phyloP scores from a whole-genome alignment of 192 early-diverging fungal genomes.

The Linnemannia exigua region DNA sequence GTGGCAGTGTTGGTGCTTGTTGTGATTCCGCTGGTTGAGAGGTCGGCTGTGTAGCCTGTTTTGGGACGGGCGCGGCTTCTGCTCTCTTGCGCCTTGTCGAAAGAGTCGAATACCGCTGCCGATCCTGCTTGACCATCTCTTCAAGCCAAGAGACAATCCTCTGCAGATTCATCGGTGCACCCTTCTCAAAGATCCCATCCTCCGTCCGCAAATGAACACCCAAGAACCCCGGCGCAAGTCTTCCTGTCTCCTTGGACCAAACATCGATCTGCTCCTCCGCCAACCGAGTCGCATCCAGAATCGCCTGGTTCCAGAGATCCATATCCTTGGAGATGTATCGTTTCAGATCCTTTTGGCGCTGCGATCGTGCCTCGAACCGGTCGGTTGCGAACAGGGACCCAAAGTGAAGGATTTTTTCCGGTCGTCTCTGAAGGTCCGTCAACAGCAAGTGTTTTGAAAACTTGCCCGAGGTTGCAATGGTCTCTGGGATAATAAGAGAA shows the following conservation, averaged over 20 bases:
- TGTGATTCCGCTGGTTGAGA: not conserved
- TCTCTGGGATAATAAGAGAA: not conserved
- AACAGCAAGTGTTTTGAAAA: constrained; percentile 23
- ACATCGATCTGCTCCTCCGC: constrained; percentile 40
- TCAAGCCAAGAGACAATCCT: constrained; percentile 34
- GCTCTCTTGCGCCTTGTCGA: not conserved
- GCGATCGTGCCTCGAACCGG: constrained; percentile 36
- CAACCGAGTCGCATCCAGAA: constrained; percentile 38
- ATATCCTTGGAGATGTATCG: constrained; percentile 40
- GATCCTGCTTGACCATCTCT: constrained; percentile 39
- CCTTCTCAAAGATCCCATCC: constrained; percentile 56
- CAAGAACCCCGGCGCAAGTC: constrained; percentile 50
- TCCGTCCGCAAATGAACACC: constrained; percentile 58
- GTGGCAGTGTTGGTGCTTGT: no score
- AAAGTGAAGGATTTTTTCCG: constrained; percentile 57
- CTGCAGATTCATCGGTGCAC: constrained; percentile 33
- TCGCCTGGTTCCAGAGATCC: constrained; percentile 54
- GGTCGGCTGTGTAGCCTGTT: not conserved
- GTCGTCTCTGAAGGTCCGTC: constrained; percentile 33
- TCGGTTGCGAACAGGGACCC: constrained; percentile 59
- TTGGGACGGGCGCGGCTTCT: no score
- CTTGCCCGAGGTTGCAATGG: constrained; percentile 5
- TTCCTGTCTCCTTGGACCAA: constrained; percentile 18
- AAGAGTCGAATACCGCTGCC: not conserved
- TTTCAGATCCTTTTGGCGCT: constrained; percentile 14